Conservation (phyloP, 495 filamentous ascomycete species). For the Penicillium fimorum region DNA sequence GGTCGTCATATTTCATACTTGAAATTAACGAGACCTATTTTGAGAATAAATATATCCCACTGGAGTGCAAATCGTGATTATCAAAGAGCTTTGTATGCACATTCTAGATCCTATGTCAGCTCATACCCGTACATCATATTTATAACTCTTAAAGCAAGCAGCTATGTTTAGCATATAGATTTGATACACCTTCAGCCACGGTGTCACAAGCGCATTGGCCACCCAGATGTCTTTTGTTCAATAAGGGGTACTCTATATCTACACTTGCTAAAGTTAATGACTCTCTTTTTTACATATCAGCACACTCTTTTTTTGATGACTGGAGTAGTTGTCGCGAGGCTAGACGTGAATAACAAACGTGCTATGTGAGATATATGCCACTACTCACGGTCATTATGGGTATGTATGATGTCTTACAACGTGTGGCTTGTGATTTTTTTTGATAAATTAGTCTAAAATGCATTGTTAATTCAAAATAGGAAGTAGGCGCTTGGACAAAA, state of each 20-base stretch:
- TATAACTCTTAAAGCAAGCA: not conserved
- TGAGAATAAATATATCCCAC: not conserved
- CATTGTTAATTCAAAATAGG: not conserved
- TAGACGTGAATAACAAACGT: not conserved
- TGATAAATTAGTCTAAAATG: not conserved
- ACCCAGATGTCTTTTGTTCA: not conserved
- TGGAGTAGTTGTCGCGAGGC: not conserved
- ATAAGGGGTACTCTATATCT: not conserved
- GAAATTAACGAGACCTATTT: not conserved
- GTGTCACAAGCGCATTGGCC: conserved; percentile 5
- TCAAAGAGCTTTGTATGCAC: not conserved
- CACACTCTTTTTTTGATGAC: not conserved
- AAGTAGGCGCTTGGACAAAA: not conserved
- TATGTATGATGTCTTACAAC: not conserved
- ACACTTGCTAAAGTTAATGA: not conserved
- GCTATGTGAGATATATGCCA: not conserved
- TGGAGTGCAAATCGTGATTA: no score
- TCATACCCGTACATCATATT: not conserved
- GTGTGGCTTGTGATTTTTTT: not conserved
- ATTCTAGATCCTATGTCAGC: not conserved
- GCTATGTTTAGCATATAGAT: not conserved
- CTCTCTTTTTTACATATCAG: not conserved
- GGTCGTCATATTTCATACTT: not conserved
- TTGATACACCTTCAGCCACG: conserved; percentile 6
- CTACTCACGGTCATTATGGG: not conserved